A percentile compares a stretch with the other conserved stretches of the same genome.
phyloP scores from a whole-genome alignment of 345 rosid genomes.

The Populus ilicifolia region DNA sequence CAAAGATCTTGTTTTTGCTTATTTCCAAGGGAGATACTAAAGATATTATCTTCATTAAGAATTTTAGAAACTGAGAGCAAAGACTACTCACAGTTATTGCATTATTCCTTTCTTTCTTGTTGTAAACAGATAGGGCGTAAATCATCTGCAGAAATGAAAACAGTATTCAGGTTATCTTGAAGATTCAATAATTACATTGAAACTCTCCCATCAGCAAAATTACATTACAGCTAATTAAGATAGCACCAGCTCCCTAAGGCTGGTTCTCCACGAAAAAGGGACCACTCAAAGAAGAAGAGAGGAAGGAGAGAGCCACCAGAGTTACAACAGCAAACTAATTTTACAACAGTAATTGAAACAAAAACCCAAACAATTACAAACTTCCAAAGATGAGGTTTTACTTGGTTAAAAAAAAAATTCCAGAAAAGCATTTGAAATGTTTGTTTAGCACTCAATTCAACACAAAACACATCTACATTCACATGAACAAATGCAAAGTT shows the following conservation, averaged over 20 bases:
- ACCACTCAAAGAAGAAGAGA: too few relatives aligned
- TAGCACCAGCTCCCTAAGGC: neutral
- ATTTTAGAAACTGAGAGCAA: constrained; percentile 15
- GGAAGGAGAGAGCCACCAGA: too few relatives aligned
- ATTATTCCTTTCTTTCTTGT: constrained; percentile 86
- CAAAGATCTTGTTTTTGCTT: too few relatives aligned
- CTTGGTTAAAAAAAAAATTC: too few relatives aligned
- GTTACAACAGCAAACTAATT: too few relatives aligned
- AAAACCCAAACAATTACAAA: neutral
- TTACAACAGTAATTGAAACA: too few relatives aligned
- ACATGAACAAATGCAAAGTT: too few relatives aligned
- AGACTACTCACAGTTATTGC: constrained; percentile 62
- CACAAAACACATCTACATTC: too few relatives aligned
- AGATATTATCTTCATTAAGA: neutral
- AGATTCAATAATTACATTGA: neutral
- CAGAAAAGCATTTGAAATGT: too few relatives aligned
- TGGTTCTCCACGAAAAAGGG: neutral
- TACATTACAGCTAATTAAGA: neutral
- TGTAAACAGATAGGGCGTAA: constrained; percentile 79
- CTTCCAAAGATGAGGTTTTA: too few relatives aligned
- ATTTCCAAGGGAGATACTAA: too few relatives aligned
- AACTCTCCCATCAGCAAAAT: neutral
- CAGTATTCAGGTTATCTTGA: neutral
- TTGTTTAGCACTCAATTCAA: too few relatives aligned
- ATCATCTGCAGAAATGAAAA: constrained; percentile 68